Evolutionary conservation across 305 asterid genomes (phyloP).

Genomic region (Plantago lanceolata): DNA sequence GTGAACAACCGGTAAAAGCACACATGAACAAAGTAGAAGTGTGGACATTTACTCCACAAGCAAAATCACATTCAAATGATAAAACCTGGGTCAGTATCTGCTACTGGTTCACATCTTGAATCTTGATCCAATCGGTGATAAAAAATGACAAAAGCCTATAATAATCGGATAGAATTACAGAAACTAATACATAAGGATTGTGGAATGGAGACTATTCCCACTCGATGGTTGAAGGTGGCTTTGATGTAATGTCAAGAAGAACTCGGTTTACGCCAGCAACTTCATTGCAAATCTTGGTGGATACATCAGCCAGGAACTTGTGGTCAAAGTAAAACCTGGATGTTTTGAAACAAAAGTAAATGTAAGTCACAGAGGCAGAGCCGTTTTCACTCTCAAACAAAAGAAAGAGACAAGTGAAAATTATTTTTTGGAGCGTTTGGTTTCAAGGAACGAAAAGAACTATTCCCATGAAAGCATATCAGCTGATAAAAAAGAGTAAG

Average conservation of each 20-base stretch:
- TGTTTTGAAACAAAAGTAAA: conserved; percentile 18
- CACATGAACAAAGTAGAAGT: too few relatives aligned
- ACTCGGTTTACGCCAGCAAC: conserved; percentile 88
- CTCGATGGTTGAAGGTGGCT: conserved; percentile 97
- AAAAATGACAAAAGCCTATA: not conserved
- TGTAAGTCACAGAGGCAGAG: not conserved
- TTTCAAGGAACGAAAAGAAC: not conserved
- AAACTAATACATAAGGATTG: not conserved
- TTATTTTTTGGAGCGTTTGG: not conserved
- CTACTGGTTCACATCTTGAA: too few relatives aligned
- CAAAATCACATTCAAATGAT: too few relatives aligned
- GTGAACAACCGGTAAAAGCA: too few relatives aligned
- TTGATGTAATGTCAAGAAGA: conserved; percentile 86
- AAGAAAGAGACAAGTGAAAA: too few relatives aligned
- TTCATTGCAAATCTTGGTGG: conserved; percentile 83
- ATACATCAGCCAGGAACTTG: conserved; percentile 73
- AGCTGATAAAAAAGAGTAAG: too few relatives aligned
- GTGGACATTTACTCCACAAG: too few relatives aligned
- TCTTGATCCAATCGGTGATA: too few relatives aligned
- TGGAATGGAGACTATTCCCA: conserved; percentile 52
- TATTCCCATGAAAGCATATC: too few relatives aligned
- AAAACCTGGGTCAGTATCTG: too few relatives aligned
- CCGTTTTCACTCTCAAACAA: too few relatives aligned
- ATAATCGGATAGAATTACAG: not conserved
- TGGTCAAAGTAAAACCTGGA: conserved; percentile 85